Percentiles rank a stretch among this genome's conserved stretches.
phyloP scores from a whole-genome alignment of 352 stramenopile genomes.

The Phytophthora boehmeriae region DNA sequence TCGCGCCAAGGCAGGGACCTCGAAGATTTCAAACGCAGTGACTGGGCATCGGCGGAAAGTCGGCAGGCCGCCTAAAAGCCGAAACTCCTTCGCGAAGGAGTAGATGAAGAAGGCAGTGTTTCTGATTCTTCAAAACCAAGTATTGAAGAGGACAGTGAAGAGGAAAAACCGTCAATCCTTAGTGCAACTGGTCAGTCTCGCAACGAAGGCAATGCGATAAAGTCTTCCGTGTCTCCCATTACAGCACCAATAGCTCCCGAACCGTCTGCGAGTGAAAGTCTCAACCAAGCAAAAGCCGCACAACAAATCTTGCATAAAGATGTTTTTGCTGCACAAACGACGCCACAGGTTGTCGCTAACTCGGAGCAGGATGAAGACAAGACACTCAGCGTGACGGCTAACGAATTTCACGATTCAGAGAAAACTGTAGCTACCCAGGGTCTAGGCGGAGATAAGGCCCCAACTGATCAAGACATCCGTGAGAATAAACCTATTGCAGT shows the following conservation, averaged over 20 bases:
- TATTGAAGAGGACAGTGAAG: conserved; percentile 28
- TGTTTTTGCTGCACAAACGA: background rate
- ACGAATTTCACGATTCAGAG: too few species aligned
- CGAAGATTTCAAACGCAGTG: conserved; percentile 11
- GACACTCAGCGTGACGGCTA: background rate
- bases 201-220: background rate
- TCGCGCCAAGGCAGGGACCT: conserved; percentile 16
- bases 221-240: background rate
- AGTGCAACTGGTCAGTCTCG: conserved; percentile 15
- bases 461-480: background rate
- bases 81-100: conserved; percentile 10
- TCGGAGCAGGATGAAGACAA: background rate
- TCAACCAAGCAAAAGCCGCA: background rate
- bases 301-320: background rate
- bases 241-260: background rate
- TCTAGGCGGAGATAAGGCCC: background rate
- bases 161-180: conserved; percentile 27
- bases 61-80: conserved; percentile 12
- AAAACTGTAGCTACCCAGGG: background rate
- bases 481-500: background rate
- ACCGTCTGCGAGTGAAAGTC: background rate
- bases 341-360: background rate
- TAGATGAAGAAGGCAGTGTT: conserved; percentile 21
- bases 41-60: conserved; percentile 6
- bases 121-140: conserved; percentile 24